phyloP scores from a whole-genome alignment of 805 yeast genomes.

The Torulaspora maleeae region DNA sequence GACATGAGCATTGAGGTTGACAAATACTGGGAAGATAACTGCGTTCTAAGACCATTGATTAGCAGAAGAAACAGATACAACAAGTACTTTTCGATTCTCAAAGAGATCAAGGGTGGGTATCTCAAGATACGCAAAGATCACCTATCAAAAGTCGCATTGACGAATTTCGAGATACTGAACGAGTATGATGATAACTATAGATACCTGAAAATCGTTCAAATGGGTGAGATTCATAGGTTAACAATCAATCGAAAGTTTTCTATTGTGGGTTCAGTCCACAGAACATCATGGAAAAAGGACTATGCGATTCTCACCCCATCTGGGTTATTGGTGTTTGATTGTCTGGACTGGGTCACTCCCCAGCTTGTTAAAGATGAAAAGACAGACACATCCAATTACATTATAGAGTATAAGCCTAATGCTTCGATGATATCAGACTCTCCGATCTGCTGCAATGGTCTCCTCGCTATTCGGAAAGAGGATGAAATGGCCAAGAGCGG shows the following conservation, averaged over 20 bases:
- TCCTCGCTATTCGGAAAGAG: slow-evolving; percentile 18
- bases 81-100: slow-evolving; percentile 22
- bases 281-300: slow-evolving; percentile 41
- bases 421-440: slow-evolving; percentile 13
- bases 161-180: slow-evolving; percentile 26
- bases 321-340: slow-evolving; percentile 44
- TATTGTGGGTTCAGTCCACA: slow-evolving; percentile 27
- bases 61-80: slow-evolving; percentile 15
- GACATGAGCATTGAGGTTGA: slow-evolving; percentile 14
- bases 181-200: slow-evolving; percentile 13
- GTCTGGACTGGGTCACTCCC: slow-evolving; percentile 32
- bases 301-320: slow-evolving; percentile 47
- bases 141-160: slow-evolving; percentile 23
- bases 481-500: slow-evolving; percentile 7
- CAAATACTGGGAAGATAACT: slow-evolving; percentile 11
- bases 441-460: slow-evolving; percentile 17
- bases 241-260: slow-evolving; percentile 31
- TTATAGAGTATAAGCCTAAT: slow-evolving; percentile 32
- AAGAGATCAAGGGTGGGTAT: slow-evolving; percentile 35
- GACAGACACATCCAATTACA: slow-evolving; percentile 27
- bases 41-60: slow-evolving; percentile 3
- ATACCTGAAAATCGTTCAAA: slow-evolving; percentile 31
- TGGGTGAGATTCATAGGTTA: slow-evolving; percentile 40
- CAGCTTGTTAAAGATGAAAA: slow-evolving; percentile 21
- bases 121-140: slow-evolving; percentile 30